phyloP scores from a whole-genome alignment of 2,329 filamentous ascomycete species.

The Tolypocladium tropicale region DNA sequence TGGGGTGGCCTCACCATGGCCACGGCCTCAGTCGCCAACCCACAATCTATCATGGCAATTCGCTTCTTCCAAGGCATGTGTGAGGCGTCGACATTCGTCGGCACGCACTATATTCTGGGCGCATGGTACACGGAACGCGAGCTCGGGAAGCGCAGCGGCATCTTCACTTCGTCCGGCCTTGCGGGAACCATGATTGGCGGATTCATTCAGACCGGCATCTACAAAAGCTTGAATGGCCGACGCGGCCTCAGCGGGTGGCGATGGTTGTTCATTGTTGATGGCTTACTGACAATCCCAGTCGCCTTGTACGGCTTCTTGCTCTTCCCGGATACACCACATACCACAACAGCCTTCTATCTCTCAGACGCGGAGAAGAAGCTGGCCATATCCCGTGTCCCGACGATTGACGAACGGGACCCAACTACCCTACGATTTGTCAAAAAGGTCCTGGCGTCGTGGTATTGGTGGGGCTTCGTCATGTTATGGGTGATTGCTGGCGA shows the following conservation, averaged over 20 bases:
- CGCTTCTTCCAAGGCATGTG: conserved; percentile 28
- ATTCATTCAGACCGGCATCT: conserved; percentile 53
- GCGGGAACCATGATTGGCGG: conserved; percentile 43
- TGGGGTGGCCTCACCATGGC: conserved; percentile 57
- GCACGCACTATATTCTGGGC: conserved; percentile 32
- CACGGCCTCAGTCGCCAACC: conserved; percentile 27
- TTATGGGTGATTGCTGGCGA: conserved; percentile 64
- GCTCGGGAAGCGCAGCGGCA: conserved; percentile 51
- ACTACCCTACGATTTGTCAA: conserved; percentile 40
- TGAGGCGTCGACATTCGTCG: conserved; percentile 28
- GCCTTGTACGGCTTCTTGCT: conserved; percentile 23
- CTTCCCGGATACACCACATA: conserved; percentile 33
- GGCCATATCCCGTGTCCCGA: conserved; percentile 30
- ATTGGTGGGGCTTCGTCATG: conserved; percentile 56
- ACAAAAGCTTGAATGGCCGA: conserved; percentile 28
- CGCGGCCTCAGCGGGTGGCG: conserved; percentile 54
- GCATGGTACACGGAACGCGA: conserved; percentile 52
- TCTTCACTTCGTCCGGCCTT: conserved; percentile 52
- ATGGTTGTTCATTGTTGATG: conserved; percentile 64
- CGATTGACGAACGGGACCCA: conserved; percentile 27
- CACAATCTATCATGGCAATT: conserved; percentile 25
- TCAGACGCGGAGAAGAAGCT: conserved; percentile 33
- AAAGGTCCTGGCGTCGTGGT: conserved; percentile 47
- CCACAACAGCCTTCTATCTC: conserved; percentile 32
- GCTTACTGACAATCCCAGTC: conserved; percentile 31